A percentile compares a stretch with the other conserved stretches of the same genome.
These are phyloP conservation scores for Fraxinus greggii DNA, from an alignment of 305 asterid genomes.

Conservation along the genomic window DNA sequence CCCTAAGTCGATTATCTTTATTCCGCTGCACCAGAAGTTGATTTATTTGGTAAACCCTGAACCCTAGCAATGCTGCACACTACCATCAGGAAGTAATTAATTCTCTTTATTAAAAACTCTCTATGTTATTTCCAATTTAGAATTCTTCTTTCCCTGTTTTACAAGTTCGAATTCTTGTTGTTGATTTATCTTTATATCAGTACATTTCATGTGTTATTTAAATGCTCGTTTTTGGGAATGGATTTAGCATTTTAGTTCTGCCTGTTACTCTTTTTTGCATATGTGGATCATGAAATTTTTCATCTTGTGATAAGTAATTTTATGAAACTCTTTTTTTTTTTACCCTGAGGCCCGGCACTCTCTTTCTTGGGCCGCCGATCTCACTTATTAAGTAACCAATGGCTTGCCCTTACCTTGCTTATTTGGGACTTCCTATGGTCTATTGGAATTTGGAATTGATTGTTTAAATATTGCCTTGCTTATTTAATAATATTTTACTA, in stretches of 20 bases:
- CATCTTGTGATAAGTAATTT: neutral
- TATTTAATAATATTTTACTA: neutral
- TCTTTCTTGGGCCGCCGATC: neutral
- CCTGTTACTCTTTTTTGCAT: neutral
- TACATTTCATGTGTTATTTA: neutral
- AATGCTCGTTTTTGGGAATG: neutral
- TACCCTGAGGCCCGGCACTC: neutral
- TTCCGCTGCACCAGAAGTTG: neutral
- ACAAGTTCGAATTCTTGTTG: neutral
- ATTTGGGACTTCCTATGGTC: neutral
- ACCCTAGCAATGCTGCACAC: neutral
- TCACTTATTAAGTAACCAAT: neutral
- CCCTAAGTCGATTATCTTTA: neutral
- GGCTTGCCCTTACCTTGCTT: neutral
- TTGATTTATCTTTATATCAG: neutral
- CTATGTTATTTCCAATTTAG: neutral
- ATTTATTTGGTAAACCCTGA: neutral
- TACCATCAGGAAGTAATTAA: neutral
- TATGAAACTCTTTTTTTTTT: neutral
- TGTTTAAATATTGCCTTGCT: neutral
- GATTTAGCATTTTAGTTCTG: neutral
- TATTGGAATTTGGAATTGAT: neutral
- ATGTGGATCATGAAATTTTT: neutral
- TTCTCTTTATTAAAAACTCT: neutral
- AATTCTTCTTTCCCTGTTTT: neutral